Base-by-base conservation (phyloP, 306 rosid genomes). In the Hippophae gyantsensis region DNA sequence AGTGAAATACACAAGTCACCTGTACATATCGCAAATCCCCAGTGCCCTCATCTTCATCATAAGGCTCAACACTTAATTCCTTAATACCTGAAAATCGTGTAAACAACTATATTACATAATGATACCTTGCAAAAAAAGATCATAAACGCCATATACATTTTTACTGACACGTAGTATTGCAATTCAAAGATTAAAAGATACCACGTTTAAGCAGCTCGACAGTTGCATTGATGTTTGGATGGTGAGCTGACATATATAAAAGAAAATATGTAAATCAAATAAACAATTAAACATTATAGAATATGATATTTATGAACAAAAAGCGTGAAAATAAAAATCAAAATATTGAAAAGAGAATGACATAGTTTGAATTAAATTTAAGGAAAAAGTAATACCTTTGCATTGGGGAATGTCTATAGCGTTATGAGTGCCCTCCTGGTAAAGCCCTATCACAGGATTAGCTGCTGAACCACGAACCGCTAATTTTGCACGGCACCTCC, bases 401-500 rank as follows among this genome's bases (percentile, higher is more conserved):
- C 97, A 90, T 3, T 83, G 65, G 57, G 97, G 95, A 70, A 90
- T 90, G 74, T 90, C 89, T 43, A 85, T 76, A 52, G 89, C 86
- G 48, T 81, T 85, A 71, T 90, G 97, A 74, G 96, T 85, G 43
- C 97, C 96, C 77, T 90, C 95, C 69, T 87, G 84, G 65, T 87
- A 87, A 14, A 90, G 89, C 32, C 96, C 97, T 60, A 87, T 74
- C 62, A 81, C 76, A 72, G 97, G 97, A 49, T 69, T 56, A 10
- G 54, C 60, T 2, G 86, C 43, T 9, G 89, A 79, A 63, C 96
- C 97, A 12, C 97, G 96, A 59, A 90, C 94, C 0, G 92, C 97
- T 67, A 90, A 64, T 67, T 90, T 90, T 42, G 95, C 97, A 0
- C 97, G 94, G 77, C 97, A 87, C 74, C 98, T 79, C 98, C 98